These are phyloP conservation scores for Lophiotrema nucula DNA, from an alignment of 495 filamentous ascomycete species.

Conservation along the genomic window DNA sequence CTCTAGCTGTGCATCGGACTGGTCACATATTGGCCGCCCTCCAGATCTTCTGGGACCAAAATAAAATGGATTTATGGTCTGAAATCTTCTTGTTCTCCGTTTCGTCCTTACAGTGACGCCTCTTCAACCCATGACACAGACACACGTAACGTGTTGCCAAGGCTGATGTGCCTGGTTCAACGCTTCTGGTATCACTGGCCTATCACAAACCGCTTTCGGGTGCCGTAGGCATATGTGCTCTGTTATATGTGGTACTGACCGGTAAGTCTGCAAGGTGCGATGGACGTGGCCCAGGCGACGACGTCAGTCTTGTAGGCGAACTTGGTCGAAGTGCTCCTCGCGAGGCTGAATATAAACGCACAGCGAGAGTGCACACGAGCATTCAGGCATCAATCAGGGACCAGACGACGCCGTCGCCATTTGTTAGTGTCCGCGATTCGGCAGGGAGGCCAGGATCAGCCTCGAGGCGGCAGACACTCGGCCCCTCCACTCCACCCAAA, in stretches of 20 bases:
- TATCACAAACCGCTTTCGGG: too few species aligned
- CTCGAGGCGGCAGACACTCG: not conserved
- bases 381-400: constrained; percentile 9
- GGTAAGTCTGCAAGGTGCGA: constrained; percentile 1
- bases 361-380: not conserved
- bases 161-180: too few species aligned
- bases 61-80: constrained; percentile 4
- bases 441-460: not conserved
- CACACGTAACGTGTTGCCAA: too few species aligned
- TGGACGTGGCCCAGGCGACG: constrained; percentile 5
- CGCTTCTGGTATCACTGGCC: too few species aligned
- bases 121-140: too few species aligned
- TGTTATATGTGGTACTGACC: too few species aligned
- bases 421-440: not conserved
- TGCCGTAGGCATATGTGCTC: too few species aligned
- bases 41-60: not conserved
- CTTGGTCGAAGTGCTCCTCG: not conserved
- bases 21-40: not conserved
- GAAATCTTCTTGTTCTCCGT: too few species aligned
- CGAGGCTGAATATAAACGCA: not conserved
- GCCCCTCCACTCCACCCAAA: not conserved
- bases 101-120: too few species aligned
- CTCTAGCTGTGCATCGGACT: constrained; percentile 4
- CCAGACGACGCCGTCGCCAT: not conserved
- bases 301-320: not conserved